Evolutionary conservation across 306 rosid species (phyloP).

Genomic region (Lupinus albus): DNA sequence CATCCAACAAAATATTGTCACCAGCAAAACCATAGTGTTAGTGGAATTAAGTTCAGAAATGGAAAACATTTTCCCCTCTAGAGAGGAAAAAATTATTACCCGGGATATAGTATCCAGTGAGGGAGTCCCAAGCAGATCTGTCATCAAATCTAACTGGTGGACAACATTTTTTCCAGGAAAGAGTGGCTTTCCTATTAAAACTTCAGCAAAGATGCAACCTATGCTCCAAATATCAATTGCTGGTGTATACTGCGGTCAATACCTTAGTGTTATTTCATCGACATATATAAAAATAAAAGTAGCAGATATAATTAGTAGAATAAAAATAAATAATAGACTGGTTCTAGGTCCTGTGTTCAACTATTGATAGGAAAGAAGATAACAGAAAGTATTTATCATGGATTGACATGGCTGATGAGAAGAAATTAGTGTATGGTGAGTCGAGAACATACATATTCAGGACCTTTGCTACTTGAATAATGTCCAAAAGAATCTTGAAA

Average conservation of each 20-base stretch:
- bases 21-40: background rate
- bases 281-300: constrained; percentile 18
- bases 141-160: constrained; percentile 95
- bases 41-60: background rate
- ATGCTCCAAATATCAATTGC: constrained; percentile 98
- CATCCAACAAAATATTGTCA: constrained; percentile 14
- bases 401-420: constrained; percentile 24
- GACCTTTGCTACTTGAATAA: background rate
- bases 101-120: constrained; percentile 81
- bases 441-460: constrained; percentile 22
- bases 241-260: constrained; percentile 75
- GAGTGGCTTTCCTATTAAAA: constrained; percentile 86
- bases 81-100: constrained; percentile 49
- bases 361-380: constrained; percentile 35
- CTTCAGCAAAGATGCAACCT: constrained; percentile 97
- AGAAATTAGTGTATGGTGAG: constrained; percentile 17
- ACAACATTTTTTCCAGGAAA: constrained; percentile 97
- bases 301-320: constrained; percentile 1
- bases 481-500: constrained; percentile 32
- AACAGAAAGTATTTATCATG: constrained; percentile 36
- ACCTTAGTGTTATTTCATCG: constrained; percentile 25
- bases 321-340: constrained; percentile 27
- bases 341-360: background rate
- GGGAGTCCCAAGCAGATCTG: constrained; percentile 94
- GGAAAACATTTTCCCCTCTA: constrained; percentile 14